Conservation (phyloP, 495 filamentous ascomycete genomes). For the Pseudevernia furfuracea region DNA sequence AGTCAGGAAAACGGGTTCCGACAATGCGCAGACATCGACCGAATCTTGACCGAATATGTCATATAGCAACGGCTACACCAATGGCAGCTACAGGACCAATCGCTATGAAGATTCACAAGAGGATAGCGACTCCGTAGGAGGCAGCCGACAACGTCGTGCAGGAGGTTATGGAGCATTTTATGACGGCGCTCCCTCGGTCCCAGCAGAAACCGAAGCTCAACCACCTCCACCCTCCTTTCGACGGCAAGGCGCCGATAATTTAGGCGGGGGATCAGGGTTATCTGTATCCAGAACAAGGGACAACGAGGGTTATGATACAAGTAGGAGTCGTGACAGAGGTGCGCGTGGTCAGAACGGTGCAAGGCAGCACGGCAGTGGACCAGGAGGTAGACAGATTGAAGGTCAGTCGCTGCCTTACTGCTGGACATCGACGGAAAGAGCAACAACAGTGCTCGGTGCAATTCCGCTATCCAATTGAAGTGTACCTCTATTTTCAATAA, state of each 20-base stretch:
- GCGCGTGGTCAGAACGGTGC: conserved; percentile 20
- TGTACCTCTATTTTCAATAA: not conserved
- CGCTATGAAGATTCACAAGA: conserved; percentile 19
- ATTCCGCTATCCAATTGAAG: not conserved
- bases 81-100: conserved; percentile 22
- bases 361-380: conserved; percentile 30
- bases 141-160: conserved; percentile 28
- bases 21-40: conserved; percentile 10
- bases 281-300: conserved; percentile 25
- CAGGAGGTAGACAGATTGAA: conserved; percentile 36
- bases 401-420: conserved; percentile 1
- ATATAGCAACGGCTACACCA: conserved; percentile 25
- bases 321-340: conserved; percentile 26
- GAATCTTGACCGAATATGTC: conserved; percentile 18
- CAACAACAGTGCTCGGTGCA: not conserved
- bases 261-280: conserved; percentile 17
- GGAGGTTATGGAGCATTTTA: conserved; percentile 39
- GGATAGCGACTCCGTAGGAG: conserved; percentile 9
- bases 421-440: not conserved
- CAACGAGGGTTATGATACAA: conserved; percentile 28
- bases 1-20: not conserved
- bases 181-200: conserved; percentile 21
- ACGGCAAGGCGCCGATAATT: conserved; percentile 15
- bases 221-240: conserved; percentile 18
- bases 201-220: conserved; percentile 28